Evolutionary conservation across 2,329 filamentous ascomycete genomes (phyloP).

Genomic region (Waltergamsia citrina): DNA sequence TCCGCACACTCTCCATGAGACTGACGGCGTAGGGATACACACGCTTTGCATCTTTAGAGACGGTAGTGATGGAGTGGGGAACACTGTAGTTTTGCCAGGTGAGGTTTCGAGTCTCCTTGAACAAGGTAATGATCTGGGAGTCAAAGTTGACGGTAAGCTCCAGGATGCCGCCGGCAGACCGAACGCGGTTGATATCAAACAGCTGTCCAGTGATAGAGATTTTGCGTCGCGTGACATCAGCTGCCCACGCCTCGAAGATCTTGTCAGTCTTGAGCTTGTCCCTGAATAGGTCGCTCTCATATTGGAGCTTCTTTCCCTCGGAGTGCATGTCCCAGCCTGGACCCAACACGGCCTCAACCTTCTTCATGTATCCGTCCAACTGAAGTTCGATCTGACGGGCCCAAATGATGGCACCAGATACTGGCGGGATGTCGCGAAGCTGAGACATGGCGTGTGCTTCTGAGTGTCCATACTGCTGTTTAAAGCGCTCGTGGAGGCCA

Average conservation of each 20-base stretch:
- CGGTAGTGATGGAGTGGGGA: constrained; percentile 87
- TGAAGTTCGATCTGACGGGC: constrained; percentile 95
- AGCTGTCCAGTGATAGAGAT: constrained; percentile 87
- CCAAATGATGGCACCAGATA: constrained; percentile 96
- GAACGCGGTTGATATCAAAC: constrained; percentile 80
- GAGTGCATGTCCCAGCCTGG: constrained; percentile 90
- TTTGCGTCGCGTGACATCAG: constrained; percentile 79
- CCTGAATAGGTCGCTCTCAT: constrained; percentile 86
- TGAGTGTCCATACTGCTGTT: constrained; percentile 96
- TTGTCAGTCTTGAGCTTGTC: constrained; percentile 91
- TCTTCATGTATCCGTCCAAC: constrained; percentile 93
- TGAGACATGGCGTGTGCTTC: constrained; percentile 98
- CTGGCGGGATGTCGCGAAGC: constrained; percentile 86
- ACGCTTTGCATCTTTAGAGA: constrained; percentile 96
- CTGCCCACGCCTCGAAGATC: constrained; percentile 92
- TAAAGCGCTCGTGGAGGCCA: constrained; percentile 90
- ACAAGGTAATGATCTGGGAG: constrained; percentile 89
- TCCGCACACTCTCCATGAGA: constrained; percentile 97
- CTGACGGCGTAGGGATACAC: constrained; percentile 98
- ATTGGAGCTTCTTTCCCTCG: constrained; percentile 88
- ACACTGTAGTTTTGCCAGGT: constrained; percentile 93
- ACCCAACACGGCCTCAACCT: constrained; percentile 96
- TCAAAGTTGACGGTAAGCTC: constrained; percentile 96
- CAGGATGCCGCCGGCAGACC: constrained; percentile 80
- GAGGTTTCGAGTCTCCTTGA: constrained; percentile 96